These are phyloP conservation scores for Silene conica DNA, from an alignment of 148 eudicot genomes.

Conservation along the genomic window DNA sequence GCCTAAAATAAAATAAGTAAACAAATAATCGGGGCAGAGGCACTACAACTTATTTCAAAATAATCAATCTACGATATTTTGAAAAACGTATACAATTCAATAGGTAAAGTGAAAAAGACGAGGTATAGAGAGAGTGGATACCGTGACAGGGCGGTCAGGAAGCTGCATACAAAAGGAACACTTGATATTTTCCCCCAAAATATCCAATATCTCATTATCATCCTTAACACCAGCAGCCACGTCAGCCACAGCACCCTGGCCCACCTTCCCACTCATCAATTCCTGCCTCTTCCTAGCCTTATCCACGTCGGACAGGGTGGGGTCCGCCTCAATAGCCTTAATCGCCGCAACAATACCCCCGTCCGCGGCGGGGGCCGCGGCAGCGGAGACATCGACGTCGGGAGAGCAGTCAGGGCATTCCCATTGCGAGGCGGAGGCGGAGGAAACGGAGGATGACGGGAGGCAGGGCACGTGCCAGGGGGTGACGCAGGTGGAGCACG, in stretches of 20 bases:
- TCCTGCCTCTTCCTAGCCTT: conserved; percentile 70
- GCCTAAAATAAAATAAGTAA: no score
- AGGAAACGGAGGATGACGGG: conserved; percentile 38
- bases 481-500: conserved; percentile 59
- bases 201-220: conserved; percentile 37
- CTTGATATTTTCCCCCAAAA: conserved; percentile 50
- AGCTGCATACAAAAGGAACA: conserved; percentile 78
- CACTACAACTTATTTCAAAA: no score
- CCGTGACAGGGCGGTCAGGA: conserved; percentile 90
- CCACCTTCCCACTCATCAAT: conserved; percentile 46
- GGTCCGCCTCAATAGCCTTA: conserved; percentile 60
- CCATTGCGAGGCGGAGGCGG: conserved; percentile 34
- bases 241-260: conserved; percentile 16
- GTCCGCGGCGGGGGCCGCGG: conserved; percentile 15
- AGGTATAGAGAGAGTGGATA: conserved; percentile 23
- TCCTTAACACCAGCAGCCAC: conserved; percentile 11
- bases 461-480: conserved; percentile 84
- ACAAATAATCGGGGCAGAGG: no score
- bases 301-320: conserved; percentile 46
- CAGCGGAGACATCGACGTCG: conserved; percentile 17
- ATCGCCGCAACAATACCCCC: conserved; percentile 46
- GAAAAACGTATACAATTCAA: no score
- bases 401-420: conserved; percentile 77
- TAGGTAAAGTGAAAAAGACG: not conserved
- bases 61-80: no score